Evolutionary conservation across 1,284 basidiomycete genomes (phyloP), one percentile per base, ranked within the genome.

Genomic region (Ceraceosorus bombacis): DNA sequence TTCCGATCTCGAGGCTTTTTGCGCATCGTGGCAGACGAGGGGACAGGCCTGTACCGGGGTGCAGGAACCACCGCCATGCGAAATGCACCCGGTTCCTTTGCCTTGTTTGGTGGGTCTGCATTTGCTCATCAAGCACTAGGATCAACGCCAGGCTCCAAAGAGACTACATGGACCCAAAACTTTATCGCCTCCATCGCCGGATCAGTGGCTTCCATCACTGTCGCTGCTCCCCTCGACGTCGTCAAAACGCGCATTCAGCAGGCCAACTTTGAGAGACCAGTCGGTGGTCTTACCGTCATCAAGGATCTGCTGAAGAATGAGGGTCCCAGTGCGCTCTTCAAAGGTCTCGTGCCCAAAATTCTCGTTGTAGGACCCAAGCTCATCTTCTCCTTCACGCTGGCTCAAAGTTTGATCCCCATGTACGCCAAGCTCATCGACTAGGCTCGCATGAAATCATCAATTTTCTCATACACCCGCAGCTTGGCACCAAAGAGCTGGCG

Each of bases 1-100:
- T 76, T 77, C 65, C 65, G 75, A 5, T 73, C 71, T 27, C 65
- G 94, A 46, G 92, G 93, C 46, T 84, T 95, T 71, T 67, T 95
- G 60, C 86, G 88, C 58, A 92, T 98, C 68, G 85, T 98, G 78
- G 81, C 86, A 68, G 93, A 98, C 70, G 95, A 98, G 78, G 91
- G 93, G 61, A 74, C 83, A 57, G 86, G 84, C 9, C 84, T 98
- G 46, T 98, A 98, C 81, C 86, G 92, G 67, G 94, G 94, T 48
- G 96, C 92, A 89, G 94, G 93, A 58, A 97, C 94, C 94, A 98
- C 94, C 43, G 89, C 96, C 82, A 93, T 92, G 1, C 85, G 94
- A 60, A 98, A 98, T 77, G 94, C 94, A 1, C 94, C 94, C 2
- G 94, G 94, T 12, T 87, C 85, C 58, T 98, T 98, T 71, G 91